These are phyloP conservation scores for Ruellia speciosa DNA, from an alignment of 305 asterid species.

Conservation along the genomic window DNA sequence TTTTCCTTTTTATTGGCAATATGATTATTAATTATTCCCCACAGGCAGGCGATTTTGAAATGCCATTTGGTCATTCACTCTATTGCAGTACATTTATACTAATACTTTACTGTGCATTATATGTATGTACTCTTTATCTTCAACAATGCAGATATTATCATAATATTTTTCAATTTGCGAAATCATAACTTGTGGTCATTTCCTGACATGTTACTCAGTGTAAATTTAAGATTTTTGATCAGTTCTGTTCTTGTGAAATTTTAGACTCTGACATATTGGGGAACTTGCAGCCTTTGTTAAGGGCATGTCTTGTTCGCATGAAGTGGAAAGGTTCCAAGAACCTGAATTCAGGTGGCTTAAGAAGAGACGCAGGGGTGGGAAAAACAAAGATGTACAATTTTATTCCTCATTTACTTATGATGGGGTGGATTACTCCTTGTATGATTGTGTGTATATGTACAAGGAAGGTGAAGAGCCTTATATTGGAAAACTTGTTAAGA, in stretches of 20 bases:
- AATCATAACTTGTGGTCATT: too few species aligned
- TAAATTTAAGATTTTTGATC: too few species aligned
- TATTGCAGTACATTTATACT: too few species aligned
- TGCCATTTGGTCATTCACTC: too few species aligned
- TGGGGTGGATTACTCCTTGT: conserved; percentile 42
- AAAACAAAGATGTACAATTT: conserved; percentile 37
- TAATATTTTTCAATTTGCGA: too few species aligned
- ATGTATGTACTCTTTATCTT: too few species aligned
- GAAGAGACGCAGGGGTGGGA: conserved; percentile 45
- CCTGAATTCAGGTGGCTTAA: conserved; percentile 58
- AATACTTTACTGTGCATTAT: too few species aligned
- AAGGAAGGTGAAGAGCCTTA: conserved; percentile 37
- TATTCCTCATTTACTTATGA: conserved; percentile 63
- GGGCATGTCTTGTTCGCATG: conserved; percentile 28
- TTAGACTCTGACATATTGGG: conserved; percentile 16
- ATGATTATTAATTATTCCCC: too few species aligned
- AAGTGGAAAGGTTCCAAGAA: conserved; percentile 26
- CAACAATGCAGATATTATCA: too few species aligned
- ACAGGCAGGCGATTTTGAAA: too few species aligned
- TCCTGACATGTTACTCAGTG: too few species aligned
- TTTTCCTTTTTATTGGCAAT: too few species aligned
- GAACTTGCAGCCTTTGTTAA: conserved; percentile 11
- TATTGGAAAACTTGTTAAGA: conserved; percentile 58
- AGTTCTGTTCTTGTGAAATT: background rate
- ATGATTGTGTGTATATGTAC: conserved; percentile 63